Evolutionary conservation across 306 rosid genomes (phyloP), one percentile per base, ranked within the genome.

Genomic region (Vachellia pachyceras): DNA sequence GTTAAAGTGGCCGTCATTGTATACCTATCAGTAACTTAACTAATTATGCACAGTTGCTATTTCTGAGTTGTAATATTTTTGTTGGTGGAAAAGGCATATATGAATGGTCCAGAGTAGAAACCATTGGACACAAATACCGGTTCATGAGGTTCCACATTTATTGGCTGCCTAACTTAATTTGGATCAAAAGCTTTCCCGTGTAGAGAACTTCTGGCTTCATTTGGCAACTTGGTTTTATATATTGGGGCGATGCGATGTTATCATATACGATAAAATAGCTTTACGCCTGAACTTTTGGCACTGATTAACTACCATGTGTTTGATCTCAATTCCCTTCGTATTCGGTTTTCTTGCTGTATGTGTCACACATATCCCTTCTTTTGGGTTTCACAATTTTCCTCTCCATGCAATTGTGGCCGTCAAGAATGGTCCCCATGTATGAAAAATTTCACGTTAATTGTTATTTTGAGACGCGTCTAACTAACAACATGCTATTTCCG

Each of bases 201-300:
- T 41, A 8, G 45, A 41, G 7, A 7, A 41, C 45, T 41, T 42
- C 1, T 3, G 41, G 25, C 63, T 67, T 74, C 80, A 60, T 57
- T 75, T 79, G 63, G 76, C 76, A 80, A 76, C 72, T 72, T 77
- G 84, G 75, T 77, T 70, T 40, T 41, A 50, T 81, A 74, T 75
- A 58, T 69, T 23, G 67, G 14, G 74, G 40, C 55, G 54, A 74
- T 79, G 55, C 47, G 50, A 66, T 18, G 69, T 61, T 75, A 49
- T 54, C 63, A 49, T 79, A 10, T 25, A 29, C 7, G 68, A 61
- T 29, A 23, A 61, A 25, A 29, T 61, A 61, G 14, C 23, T 69
- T 22, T 50, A 40, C 36, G 60, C 65, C 78, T 76, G 9, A 83
- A 14, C 58, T 37, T 36, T 54, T 73, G 78, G 69, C 75, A 50